Conservation (phyloP, 2,329 filamentous ascomycete genomes). For the Penicillium sp. region DNA sequence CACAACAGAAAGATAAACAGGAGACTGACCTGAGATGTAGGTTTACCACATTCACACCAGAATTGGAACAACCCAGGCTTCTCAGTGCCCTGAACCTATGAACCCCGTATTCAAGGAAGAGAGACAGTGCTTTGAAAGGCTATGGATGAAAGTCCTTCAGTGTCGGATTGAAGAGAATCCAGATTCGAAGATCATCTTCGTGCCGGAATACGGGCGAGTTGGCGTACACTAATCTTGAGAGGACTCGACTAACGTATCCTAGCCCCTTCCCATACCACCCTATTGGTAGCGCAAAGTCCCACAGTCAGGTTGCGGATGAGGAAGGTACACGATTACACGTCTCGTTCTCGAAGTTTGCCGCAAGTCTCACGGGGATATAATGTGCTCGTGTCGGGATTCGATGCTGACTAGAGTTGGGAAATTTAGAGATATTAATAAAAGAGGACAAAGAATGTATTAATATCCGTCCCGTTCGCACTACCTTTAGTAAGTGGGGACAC, state of each 20-base stretch:
- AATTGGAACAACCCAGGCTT: constrained; percentile 39
- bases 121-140: constrained; percentile 33
- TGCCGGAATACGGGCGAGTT: constrained; percentile 18
- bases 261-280: constrained; percentile 27
- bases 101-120: constrained; percentile 31
- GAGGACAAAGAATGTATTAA: too few species aligned
- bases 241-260: not conserved
- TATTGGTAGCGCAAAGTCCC: constrained; percentile 13
- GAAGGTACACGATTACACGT: constrained; percentile 17
- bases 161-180: constrained; percentile 1
- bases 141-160: constrained; percentile 19
- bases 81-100: constrained; percentile 38
- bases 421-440: too few species aligned
- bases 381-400: too few species aligned
- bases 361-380: not conserved
- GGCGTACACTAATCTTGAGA: too few species aligned
- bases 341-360: constrained; percentile 5
- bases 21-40: constrained; percentile 14
- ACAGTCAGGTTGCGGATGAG: constrained; percentile 21
- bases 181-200: constrained; percentile 8
- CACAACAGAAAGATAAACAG: not conserved
- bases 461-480: too few species aligned
- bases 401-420: too few species aligned
- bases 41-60: constrained; percentile 38
- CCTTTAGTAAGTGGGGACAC: too few species aligned